Conservation (phyloP, 139 green algal species). For the Pycnococcus provasolii region DNA sequence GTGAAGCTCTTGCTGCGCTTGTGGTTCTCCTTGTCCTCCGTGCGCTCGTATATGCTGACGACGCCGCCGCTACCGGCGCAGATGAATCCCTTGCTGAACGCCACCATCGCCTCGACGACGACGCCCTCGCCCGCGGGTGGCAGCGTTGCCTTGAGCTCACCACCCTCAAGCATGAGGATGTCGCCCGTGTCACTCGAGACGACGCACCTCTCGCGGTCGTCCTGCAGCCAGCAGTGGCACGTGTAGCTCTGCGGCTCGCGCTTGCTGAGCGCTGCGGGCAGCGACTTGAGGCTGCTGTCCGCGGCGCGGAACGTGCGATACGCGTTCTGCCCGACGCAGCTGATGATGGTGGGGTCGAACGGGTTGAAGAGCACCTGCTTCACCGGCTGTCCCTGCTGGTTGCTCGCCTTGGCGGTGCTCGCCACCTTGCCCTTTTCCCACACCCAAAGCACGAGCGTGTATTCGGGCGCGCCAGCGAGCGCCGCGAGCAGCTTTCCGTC, state of each 20-base stretch:
- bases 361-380: conserved; percentile 43
- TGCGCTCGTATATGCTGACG: conserved; percentile 26
- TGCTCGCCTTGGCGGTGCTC: conserved; percentile 33
- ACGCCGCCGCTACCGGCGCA: conserved; percentile 29
- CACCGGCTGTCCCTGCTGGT: conserved; percentile 19
- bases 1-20: conserved; percentile 24
- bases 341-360: conserved; percentile 33
- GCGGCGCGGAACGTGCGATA: conserved; percentile 45
- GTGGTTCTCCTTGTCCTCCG: conserved; percentile 24
- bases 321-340: conserved; percentile 48
- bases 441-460: conserved; percentile 70
- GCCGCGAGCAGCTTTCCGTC: conserved; percentile 67
- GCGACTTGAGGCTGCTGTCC: conserved; percentile 38
- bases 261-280: conserved; percentile 44
- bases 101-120: conserved; percentile 39
- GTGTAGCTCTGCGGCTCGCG: conserved; percentile 45
- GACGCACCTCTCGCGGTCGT: conserved; percentile 42
- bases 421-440: conserved; percentile 81
- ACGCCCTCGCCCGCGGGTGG: conserved; percentile 33
- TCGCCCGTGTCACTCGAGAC: conserved; percentile 8
- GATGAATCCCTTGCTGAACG: conserved; percentile 46
- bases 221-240: conserved; percentile 50
- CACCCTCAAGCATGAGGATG: conserved; percentile 28
- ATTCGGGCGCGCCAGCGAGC: conserved; percentile 73
- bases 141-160: conserved; percentile 45